Percentiles rank a stretch among this genome's conserved stretches.
phyloP scores from a whole-genome alignment of 129 eudicot genomes.

The Arctium lappa region DNA sequence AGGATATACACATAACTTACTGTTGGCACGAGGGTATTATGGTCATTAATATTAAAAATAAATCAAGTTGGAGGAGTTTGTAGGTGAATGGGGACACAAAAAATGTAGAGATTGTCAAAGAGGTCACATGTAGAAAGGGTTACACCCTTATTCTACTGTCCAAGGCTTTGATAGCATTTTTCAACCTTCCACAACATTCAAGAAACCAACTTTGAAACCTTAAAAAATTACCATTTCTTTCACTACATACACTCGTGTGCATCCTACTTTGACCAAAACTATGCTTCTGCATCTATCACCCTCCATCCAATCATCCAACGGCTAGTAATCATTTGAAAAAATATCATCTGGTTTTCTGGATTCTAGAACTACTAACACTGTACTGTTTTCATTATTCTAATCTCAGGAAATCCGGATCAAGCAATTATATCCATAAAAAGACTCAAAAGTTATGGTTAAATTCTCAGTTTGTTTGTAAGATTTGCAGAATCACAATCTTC shows the following conservation, averaged over 20 bases:
- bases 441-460: slow-evolving; percentile 34
- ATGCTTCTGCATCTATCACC: slow-evolving; percentile 18
- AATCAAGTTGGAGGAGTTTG: slow-evolving; percentile 30
- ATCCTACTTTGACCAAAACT: slow-evolving; percentile 37
- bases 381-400: slow-evolving; percentile 26
- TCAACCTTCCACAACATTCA: slow-evolving; percentile 39
- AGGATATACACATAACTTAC: neutral
- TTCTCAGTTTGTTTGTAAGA: slow-evolving; percentile 32
- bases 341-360: slow-evolving; percentile 48
- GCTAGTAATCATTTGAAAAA: slow-evolving; percentile 13
- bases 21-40: neutral
- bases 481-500: slow-evolving; percentile 19
- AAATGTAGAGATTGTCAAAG: slow-evolving; percentile 38
- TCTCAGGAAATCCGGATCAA: slow-evolving; percentile 38
- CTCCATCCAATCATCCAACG: slow-evolving; percentile 31
- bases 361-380: slow-evolving; percentile 29
- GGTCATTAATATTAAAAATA: neutral
- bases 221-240: slow-evolving; percentile 46
- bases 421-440: slow-evolving; percentile 38
- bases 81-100: slow-evolving; percentile 39
- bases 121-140: slow-evolving; percentile 35
- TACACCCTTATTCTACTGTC: slow-evolving; percentile 33
- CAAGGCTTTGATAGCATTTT: slow-evolving; percentile 38
- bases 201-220: slow-evolving; percentile 50
- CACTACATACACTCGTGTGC: slow-evolving; percentile 72